phyloP scores from a whole-genome alignment of 1,284 basidiomycete genomes.

The Fomitopsis schrenkii region DNA sequence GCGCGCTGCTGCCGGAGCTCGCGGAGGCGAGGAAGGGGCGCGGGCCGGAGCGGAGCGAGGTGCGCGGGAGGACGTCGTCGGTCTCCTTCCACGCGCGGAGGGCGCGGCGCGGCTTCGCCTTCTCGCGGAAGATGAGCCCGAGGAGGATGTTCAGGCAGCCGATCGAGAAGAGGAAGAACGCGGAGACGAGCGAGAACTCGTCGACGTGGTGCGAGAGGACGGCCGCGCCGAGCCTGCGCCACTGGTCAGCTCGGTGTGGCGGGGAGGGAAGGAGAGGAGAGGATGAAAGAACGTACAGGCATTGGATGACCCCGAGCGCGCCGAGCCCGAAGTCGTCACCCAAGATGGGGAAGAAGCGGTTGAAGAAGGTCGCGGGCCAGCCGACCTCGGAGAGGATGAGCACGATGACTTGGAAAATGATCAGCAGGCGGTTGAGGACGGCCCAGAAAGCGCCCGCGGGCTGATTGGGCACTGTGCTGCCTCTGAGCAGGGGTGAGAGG shows the following conservation, averaged over 20 bases:
- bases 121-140: slow-evolving; percentile 68
- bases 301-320: slow-evolving; percentile 78
- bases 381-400: slow-evolving; percentile 65
- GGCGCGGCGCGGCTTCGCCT: slow-evolving; percentile 57
- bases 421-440: slow-evolving; percentile 76
- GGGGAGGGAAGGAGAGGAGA: background rate
- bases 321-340: slow-evolving; percentile 79
- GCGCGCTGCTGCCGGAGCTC: slow-evolving; percentile 4
- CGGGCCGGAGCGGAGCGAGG: slow-evolving; percentile 27
- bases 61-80: slow-evolving; percentile 47
- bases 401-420: slow-evolving; percentile 73
- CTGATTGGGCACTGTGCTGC: slow-evolving; percentile 82
- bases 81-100: slow-evolving; percentile 58
- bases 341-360: slow-evolving; percentile 82
- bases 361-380: slow-evolving; percentile 72
- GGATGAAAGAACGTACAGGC: slow-evolving; percentile 46
- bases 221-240: slow-evolving; percentile 61
- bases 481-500: slow-evolving; percentile 33
- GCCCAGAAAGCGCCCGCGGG: slow-evolving; percentile 86
- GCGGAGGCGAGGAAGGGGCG: slow-evolving; percentile 7
- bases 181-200: slow-evolving; percentile 77
- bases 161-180: slow-evolving; percentile 83
- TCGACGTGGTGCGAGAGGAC: slow-evolving; percentile 80
- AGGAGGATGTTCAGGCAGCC: slow-evolving; percentile 81
- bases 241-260: slow-evolving; percentile 3